These are phyloP conservation scores for Mycena kentingensis DNA, from an alignment of 768 basidiomycete genomes.

Conservation along the genomic window DNA sequence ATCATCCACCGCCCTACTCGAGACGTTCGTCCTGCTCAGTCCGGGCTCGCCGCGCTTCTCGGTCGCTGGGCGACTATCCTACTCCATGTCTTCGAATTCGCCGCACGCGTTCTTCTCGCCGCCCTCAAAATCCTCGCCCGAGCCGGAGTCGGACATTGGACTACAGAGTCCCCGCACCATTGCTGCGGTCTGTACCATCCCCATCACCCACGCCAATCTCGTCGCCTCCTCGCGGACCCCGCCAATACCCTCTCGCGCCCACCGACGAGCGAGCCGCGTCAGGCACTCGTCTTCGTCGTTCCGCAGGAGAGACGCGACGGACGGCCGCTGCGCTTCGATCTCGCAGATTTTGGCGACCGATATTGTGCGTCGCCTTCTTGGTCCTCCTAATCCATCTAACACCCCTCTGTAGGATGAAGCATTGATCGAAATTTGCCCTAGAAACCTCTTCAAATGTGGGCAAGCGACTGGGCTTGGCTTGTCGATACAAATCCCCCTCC, in stretches of 20 bases:
- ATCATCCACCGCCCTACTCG: constrained; percentile 6
- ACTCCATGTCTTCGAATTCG: neutral
- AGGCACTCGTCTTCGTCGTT: neutral
- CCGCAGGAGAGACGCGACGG: neutral
- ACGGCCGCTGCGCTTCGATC: neutral
- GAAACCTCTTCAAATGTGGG: neutral
- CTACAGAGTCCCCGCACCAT: constrained; percentile 7
- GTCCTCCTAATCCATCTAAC: neutral
- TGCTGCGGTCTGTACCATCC: neutral
- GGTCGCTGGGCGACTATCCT: constrained; percentile 11
- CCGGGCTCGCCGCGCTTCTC: neutral
- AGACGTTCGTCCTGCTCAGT: constrained; percentile 3
- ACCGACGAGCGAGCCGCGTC: too few relatives aligned
- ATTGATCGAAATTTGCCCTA: neutral
- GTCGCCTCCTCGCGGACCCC: constrained; percentile 1
- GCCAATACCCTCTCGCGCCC: too few relatives aligned
- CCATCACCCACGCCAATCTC: constrained; percentile 4
- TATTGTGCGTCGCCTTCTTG: neutral
- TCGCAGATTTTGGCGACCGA: neutral
- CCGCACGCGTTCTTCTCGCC: neutral
- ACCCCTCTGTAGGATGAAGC: neutral
- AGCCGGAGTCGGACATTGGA: constrained; percentile 11
- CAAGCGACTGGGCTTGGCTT: constrained; percentile 8
- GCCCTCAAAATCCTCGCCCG: neutral
- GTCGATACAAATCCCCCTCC: constrained; percentile 1